Evolutionary conservation across 2,329 filamentous ascomycete species (phyloP).

Genomic region (Fusarium sp.): DNA sequence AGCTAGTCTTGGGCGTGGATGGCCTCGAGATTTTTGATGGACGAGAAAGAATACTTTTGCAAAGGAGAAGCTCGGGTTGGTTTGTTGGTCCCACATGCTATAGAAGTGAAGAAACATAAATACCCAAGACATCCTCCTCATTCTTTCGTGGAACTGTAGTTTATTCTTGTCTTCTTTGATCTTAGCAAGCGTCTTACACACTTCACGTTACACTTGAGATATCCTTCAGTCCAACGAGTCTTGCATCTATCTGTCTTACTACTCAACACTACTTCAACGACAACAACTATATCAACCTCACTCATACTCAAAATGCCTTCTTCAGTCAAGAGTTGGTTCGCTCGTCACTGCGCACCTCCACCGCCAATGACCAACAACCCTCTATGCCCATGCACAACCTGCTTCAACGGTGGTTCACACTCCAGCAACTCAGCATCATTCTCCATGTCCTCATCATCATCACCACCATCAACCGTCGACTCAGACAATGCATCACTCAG

Average conservation of each 20-base stretch:
- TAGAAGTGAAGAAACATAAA: conserved; percentile 35
- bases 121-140: conserved; percentile 28
- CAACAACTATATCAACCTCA: background rate
- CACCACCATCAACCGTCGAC: conserved; percentile 11
- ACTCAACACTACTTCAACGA: background rate
- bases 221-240: background rate
- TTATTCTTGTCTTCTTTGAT: background rate
- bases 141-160: background rate
- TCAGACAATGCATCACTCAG: conserved; percentile 41
- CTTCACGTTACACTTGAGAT: background rate
- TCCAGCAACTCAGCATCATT: conserved; percentile 29
- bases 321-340: conserved; percentile 51
- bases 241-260: background rate
- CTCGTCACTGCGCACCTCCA: conserved; percentile 53
- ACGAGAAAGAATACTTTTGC: background rate
- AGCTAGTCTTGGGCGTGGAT: background rate
- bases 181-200: background rate
- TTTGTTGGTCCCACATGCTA: conserved; percentile 29
- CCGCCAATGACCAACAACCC: conserved; percentile 50
- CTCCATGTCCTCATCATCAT: conserved; percentile 10
- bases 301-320: conserved; percentile 45
- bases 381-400: conserved; percentile 51
- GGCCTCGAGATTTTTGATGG: conserved; percentile 14
- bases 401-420: conserved; percentile 46
- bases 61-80: conserved; percentile 19